Evolutionary conservation across 306 rosid genomes (phyloP).

Genomic region (Argentina anserina): DNA sequence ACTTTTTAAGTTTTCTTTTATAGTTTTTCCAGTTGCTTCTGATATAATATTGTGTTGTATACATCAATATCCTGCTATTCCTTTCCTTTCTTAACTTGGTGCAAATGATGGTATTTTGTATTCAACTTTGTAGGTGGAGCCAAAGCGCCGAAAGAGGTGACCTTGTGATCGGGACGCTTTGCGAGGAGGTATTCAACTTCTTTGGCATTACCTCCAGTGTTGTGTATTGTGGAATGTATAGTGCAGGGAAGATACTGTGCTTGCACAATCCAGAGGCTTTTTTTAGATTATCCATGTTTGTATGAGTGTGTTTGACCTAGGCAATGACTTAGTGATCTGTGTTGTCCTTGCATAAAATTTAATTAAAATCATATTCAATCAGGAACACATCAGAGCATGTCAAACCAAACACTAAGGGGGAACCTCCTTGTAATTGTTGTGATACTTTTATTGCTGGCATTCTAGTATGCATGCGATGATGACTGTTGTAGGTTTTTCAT

Average conservation of each 20-base stretch:
- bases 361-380: conserved; percentile 25
- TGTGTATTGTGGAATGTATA: conserved; percentile 50
- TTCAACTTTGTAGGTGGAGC: conserved; percentile 41
- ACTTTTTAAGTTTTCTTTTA: not conserved
- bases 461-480: conserved; percentile 21
- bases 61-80: not conserved
- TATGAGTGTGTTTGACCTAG: conserved; percentile 39
- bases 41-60: not conserved
- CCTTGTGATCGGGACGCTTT: conserved; percentile 15
- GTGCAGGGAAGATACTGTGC: conserved; percentile 53
- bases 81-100: conserved; percentile 1
- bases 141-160: conserved; percentile 61
- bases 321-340: conserved; percentile 41
- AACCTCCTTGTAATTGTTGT: conserved; percentile 29
- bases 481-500: conserved; percentile 1
- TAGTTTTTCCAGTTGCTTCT: not conserved
- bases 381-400: conserved; percentile 28
- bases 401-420: conserved; percentile 33
- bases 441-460: conserved; percentile 33
- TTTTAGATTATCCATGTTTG: conserved; percentile 28
- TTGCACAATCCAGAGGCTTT: conserved; percentile 46
- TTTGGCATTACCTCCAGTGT: conserved; percentile 37
- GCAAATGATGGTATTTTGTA: conserved; percentile 8
- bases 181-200: conserved; percentile 38
- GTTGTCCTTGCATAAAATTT: conserved; percentile 27